Base-by-base conservation (phyloP, 768 basidiomycete genomes). In the Rhizopogon salebrosus region DNA sequence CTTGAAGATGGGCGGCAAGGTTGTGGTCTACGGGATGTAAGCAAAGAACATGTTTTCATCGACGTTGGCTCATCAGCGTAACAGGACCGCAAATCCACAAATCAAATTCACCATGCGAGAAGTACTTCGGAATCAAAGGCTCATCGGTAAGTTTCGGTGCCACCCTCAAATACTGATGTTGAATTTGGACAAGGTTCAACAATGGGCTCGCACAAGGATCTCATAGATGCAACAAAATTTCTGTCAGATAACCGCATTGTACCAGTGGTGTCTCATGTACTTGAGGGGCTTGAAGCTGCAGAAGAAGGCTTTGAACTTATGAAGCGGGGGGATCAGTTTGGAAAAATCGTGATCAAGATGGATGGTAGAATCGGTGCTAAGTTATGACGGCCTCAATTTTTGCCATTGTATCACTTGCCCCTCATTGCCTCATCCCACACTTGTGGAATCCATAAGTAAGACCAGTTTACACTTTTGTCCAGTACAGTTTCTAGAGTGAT, bases 181-280 rank as follows among this genome's bases (percentile, higher is more conserved):
- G 23, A 22, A 49, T 36, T 46, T 51, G 42, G 43, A 8, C 31
- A 52, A 26, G 52, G 89, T 34, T 88, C 88, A 1, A 90, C 85
- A 24, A 91, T 93, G 89, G 91, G 89, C 16, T 91, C 89, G 6
- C 80, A 77, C 58, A 75, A 80, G 51, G 90, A 93, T 68, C 75
- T 93, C 53, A 65, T 76, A 49, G 81, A 83, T 31, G 89, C 89
- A 20, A 89, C 89, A 1, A 65, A 70, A 11, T 92, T 94, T 68
- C 66, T 92, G 22, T 68, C 73, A 3, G 66, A 83, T 60, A 83
- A 91, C 57, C 74, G 72, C 42, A 84, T 94, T 53, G 72, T 80
- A 1, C 90, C 90, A 3, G 72, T 86, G 48, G 79, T 92, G 1
- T 85, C 87, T 7, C 76, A 82, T 55, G 77, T 90, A 23, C 63